Conservation (phyloP, 2,329 filamentous ascomycete genomes). For the Penicillium sclerotigenum region DNA sequence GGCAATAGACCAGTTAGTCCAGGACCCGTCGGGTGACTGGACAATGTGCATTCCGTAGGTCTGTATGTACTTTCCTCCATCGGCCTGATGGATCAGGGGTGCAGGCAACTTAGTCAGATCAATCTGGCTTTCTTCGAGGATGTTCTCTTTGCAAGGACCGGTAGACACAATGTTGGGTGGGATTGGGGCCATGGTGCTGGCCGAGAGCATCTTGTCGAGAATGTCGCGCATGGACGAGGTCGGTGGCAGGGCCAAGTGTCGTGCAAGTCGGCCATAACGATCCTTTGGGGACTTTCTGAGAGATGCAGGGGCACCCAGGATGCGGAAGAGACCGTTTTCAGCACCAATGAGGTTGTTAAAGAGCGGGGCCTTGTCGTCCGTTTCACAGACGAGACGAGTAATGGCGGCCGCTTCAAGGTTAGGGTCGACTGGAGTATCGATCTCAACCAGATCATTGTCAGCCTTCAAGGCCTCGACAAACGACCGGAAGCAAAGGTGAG, state of each 20-base stretch:
- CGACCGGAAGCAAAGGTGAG: constrained; percentile 43
- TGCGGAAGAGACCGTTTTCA: constrained; percentile 48
- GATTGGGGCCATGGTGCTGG: neutral
- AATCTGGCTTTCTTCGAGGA: constrained; percentile 39
- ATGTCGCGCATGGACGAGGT: constrained; percentile 15
- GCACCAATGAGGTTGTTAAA: constrained; percentile 53
- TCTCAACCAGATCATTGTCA: constrained; percentile 48
- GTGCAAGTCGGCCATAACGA: constrained; percentile 24
- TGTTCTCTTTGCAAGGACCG: constrained; percentile 47
- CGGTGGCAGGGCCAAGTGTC: neutral
- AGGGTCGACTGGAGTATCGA: constrained; percentile 42
- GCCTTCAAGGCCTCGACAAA: constrained; percentile 46
- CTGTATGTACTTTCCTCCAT: constrained; percentile 52
- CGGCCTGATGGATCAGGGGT: constrained; percentile 44
- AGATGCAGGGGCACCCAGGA: constrained; percentile 46
- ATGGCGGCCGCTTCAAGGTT: constrained; percentile 50
- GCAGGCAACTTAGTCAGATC: constrained; percentile 45
- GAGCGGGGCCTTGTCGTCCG: constrained; percentile 48
- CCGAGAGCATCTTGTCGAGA: constrained; percentile 6
- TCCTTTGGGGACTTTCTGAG: constrained; percentile 30
- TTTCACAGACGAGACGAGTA: constrained; percentile 47
- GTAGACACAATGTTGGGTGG: constrained; percentile 26
- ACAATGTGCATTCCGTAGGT: constrained; percentile 52
- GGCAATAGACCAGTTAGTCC: constrained; percentile 45
- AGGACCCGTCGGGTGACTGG: constrained; percentile 45